These are phyloP conservation scores for Hypoxylon perforatum DNA, from an alignment of 495 filamentous ascomycete genomes.

Conservation along the genomic window DNA sequence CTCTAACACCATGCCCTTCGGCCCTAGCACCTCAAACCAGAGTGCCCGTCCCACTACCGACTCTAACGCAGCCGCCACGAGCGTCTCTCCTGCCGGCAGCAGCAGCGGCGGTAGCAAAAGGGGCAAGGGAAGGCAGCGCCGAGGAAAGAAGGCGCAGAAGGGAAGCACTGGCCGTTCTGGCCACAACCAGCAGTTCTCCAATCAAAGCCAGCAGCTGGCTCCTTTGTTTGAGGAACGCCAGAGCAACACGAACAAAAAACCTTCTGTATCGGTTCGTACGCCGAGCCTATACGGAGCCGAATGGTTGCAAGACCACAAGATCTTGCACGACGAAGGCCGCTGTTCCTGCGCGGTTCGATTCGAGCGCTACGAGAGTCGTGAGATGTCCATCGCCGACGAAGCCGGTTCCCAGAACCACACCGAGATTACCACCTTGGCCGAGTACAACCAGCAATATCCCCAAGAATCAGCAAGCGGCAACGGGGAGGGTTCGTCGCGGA, in stretches of 20 bases:
- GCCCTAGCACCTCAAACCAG: too few relatives aligned
- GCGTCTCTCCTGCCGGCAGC: too few relatives aligned
- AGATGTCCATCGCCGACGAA: slow-evolving; percentile 5
- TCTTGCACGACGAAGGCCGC: slow-evolving; percentile 44
- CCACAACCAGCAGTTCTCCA: too few relatives aligned
- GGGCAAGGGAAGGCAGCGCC: too few relatives aligned
- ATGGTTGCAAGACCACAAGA: slow-evolving; percentile 53
- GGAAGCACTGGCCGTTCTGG: too few relatives aligned
- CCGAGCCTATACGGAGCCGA: slow-evolving; percentile 53
- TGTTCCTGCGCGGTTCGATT: slow-evolving; percentile 51
- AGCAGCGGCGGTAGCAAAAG: too few relatives aligned
- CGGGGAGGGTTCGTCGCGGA: not conserved
- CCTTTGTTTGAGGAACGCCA: slow-evolving; percentile 42
- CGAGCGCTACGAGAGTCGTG: slow-evolving; percentile 32
- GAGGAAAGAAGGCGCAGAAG: too few relatives aligned
- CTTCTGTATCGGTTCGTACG: slow-evolving; percentile 45
- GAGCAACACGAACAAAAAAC: slow-evolving; percentile 17
- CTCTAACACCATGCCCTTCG: not conserved
- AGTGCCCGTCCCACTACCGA: too few relatives aligned
- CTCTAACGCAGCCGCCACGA: too few relatives aligned
- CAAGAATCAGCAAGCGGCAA: not conserved
- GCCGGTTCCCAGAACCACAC: not conserved
- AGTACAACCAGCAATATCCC: not conserved
- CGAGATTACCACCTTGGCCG: not conserved
- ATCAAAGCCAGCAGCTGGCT: slow-evolving; percentile 9